phyloP scores from a whole-genome alignment of 345 rosid species.

The Microcos paniculata region DNA sequence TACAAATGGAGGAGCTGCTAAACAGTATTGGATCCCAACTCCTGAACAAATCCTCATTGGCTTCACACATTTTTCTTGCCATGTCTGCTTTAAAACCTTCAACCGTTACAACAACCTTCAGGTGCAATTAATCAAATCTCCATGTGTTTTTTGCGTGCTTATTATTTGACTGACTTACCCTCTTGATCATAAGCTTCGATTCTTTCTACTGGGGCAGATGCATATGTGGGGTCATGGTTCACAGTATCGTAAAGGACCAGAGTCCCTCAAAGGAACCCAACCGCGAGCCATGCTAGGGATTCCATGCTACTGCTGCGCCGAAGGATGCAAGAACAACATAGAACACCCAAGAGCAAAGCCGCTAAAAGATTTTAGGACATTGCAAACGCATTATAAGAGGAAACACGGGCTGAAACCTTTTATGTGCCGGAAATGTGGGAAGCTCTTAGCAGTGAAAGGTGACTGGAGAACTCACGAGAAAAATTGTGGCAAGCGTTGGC shows the following conservation, averaged over 20 bases:
- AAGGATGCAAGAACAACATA: slow-evolving; percentile 85
- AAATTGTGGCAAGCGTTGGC: slow-evolving; percentile 93
- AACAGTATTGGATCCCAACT: slow-evolving; percentile 79
- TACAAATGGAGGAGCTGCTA: slow-evolving; percentile 24
- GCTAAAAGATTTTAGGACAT: slow-evolving; percentile 77
- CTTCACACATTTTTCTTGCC: slow-evolving; percentile 79
- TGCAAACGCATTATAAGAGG: slow-evolving; percentile 87
- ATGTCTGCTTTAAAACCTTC: slow-evolving; percentile 85
- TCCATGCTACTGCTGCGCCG: slow-evolving; percentile 85
- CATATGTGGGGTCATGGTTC: slow-evolving; percentile 99
- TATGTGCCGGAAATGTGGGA: slow-evolving; percentile 75
- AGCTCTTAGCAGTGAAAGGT: slow-evolving; percentile 77
- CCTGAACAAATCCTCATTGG: slow-evolving; percentile 76
- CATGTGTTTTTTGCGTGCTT: too few species aligned
- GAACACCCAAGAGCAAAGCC: slow-evolving; percentile 74
- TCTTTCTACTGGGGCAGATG: slow-evolving; percentile 43
- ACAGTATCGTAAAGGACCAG: slow-evolving; percentile 74
- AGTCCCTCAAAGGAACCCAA: slow-evolving; percentile 67
- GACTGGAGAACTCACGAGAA: slow-evolving; percentile 95
- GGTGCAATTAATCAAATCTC: slow-evolving; percentile 41
- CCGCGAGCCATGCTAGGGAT: slow-evolving; percentile 68
- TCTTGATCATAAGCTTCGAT: background rate
- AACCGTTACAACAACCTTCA: slow-evolving; percentile 96
- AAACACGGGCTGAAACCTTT: slow-evolving; percentile 75
- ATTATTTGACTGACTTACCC: background rate